Conservation (phyloP, 2,329 filamentous ascomycete genomes). For the Alternaria ventricosa region DNA sequence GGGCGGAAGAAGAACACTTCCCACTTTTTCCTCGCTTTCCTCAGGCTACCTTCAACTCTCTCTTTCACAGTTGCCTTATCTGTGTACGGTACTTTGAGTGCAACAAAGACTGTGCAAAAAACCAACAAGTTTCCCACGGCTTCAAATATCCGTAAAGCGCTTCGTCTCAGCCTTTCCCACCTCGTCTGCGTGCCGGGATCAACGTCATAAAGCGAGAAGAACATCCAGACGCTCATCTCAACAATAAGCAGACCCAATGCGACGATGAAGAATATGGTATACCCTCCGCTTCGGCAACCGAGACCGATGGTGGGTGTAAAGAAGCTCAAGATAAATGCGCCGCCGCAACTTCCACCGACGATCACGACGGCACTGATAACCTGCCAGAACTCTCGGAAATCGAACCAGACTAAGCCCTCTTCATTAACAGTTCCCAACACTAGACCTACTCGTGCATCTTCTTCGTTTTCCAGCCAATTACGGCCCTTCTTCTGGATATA, state of each 20-base stretch:
- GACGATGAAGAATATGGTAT: slow-evolving; percentile 50
- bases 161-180: no score
- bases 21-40: no score
- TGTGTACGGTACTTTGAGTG: no score
- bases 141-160: no score
- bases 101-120: no score
- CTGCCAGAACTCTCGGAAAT: slow-evolving; percentile 54
- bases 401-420: slow-evolving; percentile 51
- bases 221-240: slow-evolving; percentile 49
- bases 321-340: slow-evolving; percentile 52
- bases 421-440: slow-evolving; percentile 46
- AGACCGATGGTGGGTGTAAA: slow-evolving; percentile 57
- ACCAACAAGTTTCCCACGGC: no score
- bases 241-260: slow-evolving; percentile 44
- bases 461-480: slow-evolving; percentile 48
- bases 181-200: no score
- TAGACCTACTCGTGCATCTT: slow-evolving; percentile 42
- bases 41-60: no score
- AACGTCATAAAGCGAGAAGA: no score
- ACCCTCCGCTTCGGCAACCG: slow-evolving; percentile 51
- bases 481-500: slow-evolving; percentile 49
- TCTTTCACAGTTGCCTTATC: no score
- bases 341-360: slow-evolving; percentile 45
- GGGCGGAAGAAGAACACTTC: slow-evolving; percentile 39
- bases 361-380: slow-evolving; percentile 47